A percentile compares a stretch with the other conserved stretches of the same genome.
Evolutionary conservation across 768 basidiomycete genomes (phyloP).

Genomic region (Suillus decipiens): DNA sequence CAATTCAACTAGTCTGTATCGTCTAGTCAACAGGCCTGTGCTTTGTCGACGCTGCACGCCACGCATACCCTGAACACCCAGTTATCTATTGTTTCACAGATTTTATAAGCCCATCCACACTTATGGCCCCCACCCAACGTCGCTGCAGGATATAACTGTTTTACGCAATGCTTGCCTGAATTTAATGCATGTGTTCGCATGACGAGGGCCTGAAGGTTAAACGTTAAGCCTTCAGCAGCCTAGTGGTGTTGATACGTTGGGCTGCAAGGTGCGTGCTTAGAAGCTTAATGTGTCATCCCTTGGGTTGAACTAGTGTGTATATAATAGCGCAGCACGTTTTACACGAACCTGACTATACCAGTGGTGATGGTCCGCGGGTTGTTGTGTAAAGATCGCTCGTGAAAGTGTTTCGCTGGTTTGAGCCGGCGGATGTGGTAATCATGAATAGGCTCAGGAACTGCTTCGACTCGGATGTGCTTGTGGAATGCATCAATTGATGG

Average conservation of each 20-base stretch:
- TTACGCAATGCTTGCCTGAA: background rate
- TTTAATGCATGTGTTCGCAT: background rate
- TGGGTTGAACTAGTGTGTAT: background rate
- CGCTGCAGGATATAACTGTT: background rate
- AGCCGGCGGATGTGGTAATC: background rate
- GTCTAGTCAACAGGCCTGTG: background rate
- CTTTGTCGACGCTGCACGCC: background rate
- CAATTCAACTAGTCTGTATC: background rate
- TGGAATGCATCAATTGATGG: background rate
- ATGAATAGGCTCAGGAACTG: background rate
- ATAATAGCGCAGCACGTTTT: background rate
- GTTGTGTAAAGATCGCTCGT: background rate
- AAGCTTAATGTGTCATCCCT: background rate
- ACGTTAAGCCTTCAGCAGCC: background rate
- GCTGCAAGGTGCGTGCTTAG: background rate
- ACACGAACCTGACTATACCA: no score
- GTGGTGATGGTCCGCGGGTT: background rate
- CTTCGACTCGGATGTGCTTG: background rate
- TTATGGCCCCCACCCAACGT: background rate
- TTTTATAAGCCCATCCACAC: background rate
- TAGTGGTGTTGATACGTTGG: background rate
- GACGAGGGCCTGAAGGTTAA: background rate
- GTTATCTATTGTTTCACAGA: background rate
- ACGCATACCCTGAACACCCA: background rate
- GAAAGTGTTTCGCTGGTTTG: background rate